Percentiles rank a stretch among this genome's conserved stretches.
These are phyloP conservation scores for Bassia scoparia DNA, from an alignment of 148 eudicot species.

Conservation along the genomic window DNA sequence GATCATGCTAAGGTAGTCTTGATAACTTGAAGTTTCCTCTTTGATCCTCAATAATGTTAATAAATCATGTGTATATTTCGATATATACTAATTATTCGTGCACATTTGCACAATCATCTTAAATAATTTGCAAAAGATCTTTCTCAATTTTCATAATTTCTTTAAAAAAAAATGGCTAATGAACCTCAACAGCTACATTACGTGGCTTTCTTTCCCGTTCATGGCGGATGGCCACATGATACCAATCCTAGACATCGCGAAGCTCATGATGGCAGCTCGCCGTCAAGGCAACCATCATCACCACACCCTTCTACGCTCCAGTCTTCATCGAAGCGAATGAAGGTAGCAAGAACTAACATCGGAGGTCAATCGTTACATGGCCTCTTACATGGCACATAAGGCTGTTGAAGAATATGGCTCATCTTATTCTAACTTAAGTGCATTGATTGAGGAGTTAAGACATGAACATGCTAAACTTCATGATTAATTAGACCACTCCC, in stretches of 20 bases:
- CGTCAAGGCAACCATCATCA: constrained; percentile 44
- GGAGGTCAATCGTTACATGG: no score
- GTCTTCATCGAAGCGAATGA: constrained; percentile 18
- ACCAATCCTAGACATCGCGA: constrained; percentile 47
- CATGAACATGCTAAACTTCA: not conserved
- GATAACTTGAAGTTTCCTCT: no score
- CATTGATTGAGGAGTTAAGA: constrained; percentile 23
- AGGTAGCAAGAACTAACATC: constrained; percentile 13
- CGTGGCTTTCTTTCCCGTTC: constrained; percentile 45
- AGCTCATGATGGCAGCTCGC: constrained; percentile 47
- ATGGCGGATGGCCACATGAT: constrained; percentile 61
- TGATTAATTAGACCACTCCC: no score
- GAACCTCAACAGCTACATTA: constrained; percentile 33
- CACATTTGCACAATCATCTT: no score
- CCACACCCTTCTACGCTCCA: constrained; percentile 36
- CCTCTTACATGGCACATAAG: no score
- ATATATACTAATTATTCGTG: no score
- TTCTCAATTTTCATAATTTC: no score
- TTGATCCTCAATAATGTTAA: no score
- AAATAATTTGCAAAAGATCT: no score
- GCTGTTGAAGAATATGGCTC: constrained; percentile 39
- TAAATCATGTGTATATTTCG: no score
- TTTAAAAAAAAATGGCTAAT: constrained; percentile 7
- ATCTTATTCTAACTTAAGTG: constrained; percentile 24
- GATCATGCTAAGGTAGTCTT: no score